Evolutionary conservation across 2,329 filamentous ascomycete species (phyloP).

Genomic region (Amauroascus verrucosus): DNA sequence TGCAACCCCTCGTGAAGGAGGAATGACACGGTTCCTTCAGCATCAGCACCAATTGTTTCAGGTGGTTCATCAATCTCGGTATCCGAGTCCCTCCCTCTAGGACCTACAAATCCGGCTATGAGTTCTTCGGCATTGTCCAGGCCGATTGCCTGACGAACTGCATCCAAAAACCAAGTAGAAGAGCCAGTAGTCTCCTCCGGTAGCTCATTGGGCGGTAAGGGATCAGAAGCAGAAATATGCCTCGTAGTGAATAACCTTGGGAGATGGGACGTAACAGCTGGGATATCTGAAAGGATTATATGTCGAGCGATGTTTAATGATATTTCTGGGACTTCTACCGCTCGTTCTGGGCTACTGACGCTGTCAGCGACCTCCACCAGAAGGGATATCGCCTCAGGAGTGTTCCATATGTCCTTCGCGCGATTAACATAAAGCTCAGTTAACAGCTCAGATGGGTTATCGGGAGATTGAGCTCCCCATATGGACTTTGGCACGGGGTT

Average conservation of each 20-base stretch:
- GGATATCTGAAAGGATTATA: slow-evolving; percentile 66
- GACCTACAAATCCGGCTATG: neutral
- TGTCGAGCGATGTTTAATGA: slow-evolving; percentile 58
- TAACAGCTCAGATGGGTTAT: slow-evolving; percentile 56
- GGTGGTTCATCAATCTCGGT: neutral
- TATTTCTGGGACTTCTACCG: slow-evolving; percentile 39
- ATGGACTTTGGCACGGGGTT: slow-evolving; percentile 64
- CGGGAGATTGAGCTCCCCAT: slow-evolving; percentile 66
- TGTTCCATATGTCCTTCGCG: slow-evolving; percentile 79
- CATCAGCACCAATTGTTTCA: neutral
- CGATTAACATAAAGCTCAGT: slow-evolving; percentile 65
- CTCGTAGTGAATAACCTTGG: slow-evolving; percentile 54
- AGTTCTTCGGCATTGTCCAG: slow-evolving; percentile 3
- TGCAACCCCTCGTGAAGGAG: slow-evolving; percentile 23
- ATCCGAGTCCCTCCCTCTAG: neutral
- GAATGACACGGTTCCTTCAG: slow-evolving; percentile 11
- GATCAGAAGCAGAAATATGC: slow-evolving; percentile 67
- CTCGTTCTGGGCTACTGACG: slow-evolving; percentile 35
- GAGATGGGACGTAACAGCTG: slow-evolving; percentile 57
- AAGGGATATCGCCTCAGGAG: slow-evolving; percentile 56
- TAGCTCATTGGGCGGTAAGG: slow-evolving; percentile 55
- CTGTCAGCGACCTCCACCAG: slow-evolving; percentile 59
- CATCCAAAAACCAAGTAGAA: slow-evolving; percentile 7
- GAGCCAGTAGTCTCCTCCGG: neutral
- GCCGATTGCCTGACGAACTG: slow-evolving; percentile 1